Evolutionary conservation across 768 basidiomycete genomes (phyloP), one percentile per base, ranked within the genome.

Genomic region (Ramaria sp.): DNA sequence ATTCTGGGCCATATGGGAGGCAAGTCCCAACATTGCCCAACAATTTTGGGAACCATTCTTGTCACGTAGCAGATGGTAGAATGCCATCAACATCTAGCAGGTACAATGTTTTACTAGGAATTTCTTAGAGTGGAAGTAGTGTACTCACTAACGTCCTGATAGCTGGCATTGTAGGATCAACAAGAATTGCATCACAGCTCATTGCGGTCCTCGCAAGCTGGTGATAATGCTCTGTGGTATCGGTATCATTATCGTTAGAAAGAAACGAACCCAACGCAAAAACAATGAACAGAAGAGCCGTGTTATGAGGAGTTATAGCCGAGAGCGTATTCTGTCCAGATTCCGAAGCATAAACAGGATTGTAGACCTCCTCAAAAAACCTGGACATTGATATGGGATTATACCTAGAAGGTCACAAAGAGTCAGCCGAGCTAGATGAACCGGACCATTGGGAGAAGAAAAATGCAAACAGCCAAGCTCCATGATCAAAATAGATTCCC

Each of bases 261-360:
- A 86, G 81, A n/a, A 86, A 71, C 0, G 75, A 69, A 0, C 78
- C 86, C 24, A 89, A 73, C 5, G 85, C 79, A 60, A 90, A 81
- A 12, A 88, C 66, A 43, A 77, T 75, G 64, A 83, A 86, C 19
- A 89, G 72, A 27, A 88, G 72, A 0, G 84, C 73, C 15, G 87
- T 69, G 0, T 76, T 68, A 58, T 86, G 81, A n/a, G 76, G 69
- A n/a, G 66, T 68, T 7, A 71, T 65, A 47, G 74, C 61, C 7
- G 58, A 53, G 13, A 53, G 24, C 1, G 17, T 42, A n/a, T 41
- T 41, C 54, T 54, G 31, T 33, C 42, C 48, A 24, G 17, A 34
- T n/a, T 53, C 52, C 17, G 41, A 27, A 17, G 12, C 24, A 68
- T 87, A 87, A 2, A 86, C 75, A 12, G 65, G 67, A 15, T 69